Percentiles rank a stretch among this genome's conserved stretches.
phyloP scores from a whole-genome alignment of 2,329 filamentous ascomycete species.

The Phaeoacremonium minimum region DNA sequence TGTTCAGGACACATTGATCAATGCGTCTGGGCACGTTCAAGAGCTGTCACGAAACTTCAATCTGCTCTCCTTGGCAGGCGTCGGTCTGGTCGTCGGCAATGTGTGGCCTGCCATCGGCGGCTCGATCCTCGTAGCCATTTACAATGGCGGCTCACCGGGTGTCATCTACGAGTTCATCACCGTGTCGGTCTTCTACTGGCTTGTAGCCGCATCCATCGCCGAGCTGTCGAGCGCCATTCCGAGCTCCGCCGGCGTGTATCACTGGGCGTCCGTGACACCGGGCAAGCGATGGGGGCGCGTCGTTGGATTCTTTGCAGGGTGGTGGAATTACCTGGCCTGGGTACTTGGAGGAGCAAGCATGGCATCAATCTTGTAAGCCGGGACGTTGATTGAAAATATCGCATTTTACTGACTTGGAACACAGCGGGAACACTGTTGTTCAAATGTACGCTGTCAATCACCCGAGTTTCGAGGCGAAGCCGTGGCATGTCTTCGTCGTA shows the following conservation, averaged over 20 bases:
- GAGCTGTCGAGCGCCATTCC: conserved; percentile 59
- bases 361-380: conserved; percentile 26
- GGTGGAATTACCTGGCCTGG: conserved; percentile 41
- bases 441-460: conserved; percentile 40
- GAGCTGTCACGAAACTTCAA: conserved; percentile 32
- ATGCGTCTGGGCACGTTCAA: conserved; percentile 35
- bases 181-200: conserved; percentile 49
- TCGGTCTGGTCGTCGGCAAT: conserved; percentile 36
- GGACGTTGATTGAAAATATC: not conserved
- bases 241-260: conserved; percentile 57
- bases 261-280: conserved; percentile 56
- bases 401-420: too few relatives aligned
- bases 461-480: conserved; percentile 24
- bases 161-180: conserved; percentile 57
- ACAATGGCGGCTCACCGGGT: conserved; percentile 58
- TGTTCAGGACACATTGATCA: too few relatives aligned
- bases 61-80: conserved; percentile 32
- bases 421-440: conserved; percentile 29
- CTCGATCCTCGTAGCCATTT: conserved; percentile 44
- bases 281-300: conserved; percentile 45
- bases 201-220: conserved; percentile 53
- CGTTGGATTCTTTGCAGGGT: conserved; percentile 40
- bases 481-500: conserved; percentile 38
- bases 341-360: conserved; percentile 32
- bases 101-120: conserved; percentile 39